Base-by-base conservation (phyloP, 73 alveolate genomes). In the Blepharisma stoltei region DNA sequence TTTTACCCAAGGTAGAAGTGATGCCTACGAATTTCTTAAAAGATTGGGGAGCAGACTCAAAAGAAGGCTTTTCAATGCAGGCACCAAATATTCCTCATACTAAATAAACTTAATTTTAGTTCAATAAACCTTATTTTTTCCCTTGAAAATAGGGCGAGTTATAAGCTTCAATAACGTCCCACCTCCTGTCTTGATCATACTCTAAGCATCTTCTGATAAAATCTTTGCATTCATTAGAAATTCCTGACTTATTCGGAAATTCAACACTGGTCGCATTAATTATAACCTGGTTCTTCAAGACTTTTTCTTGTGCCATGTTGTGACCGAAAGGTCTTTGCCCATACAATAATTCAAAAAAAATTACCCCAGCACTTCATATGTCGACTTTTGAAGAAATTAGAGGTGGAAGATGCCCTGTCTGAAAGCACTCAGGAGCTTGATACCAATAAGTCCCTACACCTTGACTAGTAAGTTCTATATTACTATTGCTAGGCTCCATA, bases 371-470 rank as follows among this genome's bases (percentile, higher is more conserved):
- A 67, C 97, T 84, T 98, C 99, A 95, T 32, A 95, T 90, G 85
- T 95, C 99, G 27, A 95, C 98, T 77, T 97, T 97, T 6, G 98
- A 85, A 70, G 88, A 83, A 6, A 97, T 97, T 78, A 77, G 79
- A 32, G 88, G 86, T 54, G 89, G 93, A 52, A 55, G 81, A 53
- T 11, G 23, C 23, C 66, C 66, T 1, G n/a, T 52, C 4, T 88
- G 90, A 73, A 97, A 97, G 76, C 99, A 95, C 75, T 97, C 99
- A 20, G 99, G 99, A 38, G 99, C 99, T 71, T 89, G 92, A 83
- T 97, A 97, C 99, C 99, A 97, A 85, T 95, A 97, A 5, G 99
- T 97, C 20, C 99, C 99, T 4, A 94, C 97, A 14, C 99, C 99
- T 70, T 93, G 88, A 6, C 97, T 88, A 18, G 99, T 97, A 67